These are phyloP conservation scores for Erysimum pusillum DNA, from an alignment of 441 rosid genomes.

Conservation along the genomic window DNA sequence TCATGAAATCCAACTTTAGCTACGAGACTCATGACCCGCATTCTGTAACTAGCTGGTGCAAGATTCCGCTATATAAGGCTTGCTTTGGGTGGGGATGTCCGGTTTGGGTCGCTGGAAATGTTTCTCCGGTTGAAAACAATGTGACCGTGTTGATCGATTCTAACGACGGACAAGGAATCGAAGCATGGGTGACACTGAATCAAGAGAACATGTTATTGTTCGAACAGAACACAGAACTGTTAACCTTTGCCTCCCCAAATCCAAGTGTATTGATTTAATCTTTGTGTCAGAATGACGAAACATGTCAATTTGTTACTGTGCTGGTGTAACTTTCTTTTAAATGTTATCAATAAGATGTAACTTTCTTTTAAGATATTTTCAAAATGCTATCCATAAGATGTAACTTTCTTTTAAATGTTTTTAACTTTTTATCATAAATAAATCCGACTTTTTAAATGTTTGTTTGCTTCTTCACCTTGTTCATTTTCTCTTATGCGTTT, in stretches of 20 bases:
- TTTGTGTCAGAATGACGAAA: too few species aligned
- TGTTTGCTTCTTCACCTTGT: too few species aligned
- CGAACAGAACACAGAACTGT: background rate
- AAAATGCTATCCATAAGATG: background rate
- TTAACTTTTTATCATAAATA: background rate
- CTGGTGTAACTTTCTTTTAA: too few species aligned
- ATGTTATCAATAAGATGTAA: too few species aligned
- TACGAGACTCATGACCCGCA: background rate
- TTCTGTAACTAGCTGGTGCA: constrained; percentile 16
- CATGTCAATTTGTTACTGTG: too few species aligned
- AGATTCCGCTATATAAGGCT: background rate
- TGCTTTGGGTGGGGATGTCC: constrained; percentile 12
- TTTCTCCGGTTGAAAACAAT: background rate
- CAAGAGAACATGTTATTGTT: constrained; percentile 29
- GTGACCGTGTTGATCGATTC: constrained; percentile 3
- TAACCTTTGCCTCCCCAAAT: background rate
- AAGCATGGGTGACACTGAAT: constrained; percentile 41
- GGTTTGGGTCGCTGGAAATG: constrained; percentile 2
- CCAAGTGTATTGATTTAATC: background rate
- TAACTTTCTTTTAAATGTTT: background rate
- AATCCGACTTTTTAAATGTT: background rate
- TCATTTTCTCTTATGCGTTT: too few species aligned
- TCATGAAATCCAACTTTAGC: background rate
- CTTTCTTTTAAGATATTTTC: background rate
- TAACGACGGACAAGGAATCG: constrained; percentile 37